These are phyloP conservation scores for Penicillium sp. DNA, from an alignment of 2,329 filamentous ascomycete species.

Conservation along the genomic window DNA sequence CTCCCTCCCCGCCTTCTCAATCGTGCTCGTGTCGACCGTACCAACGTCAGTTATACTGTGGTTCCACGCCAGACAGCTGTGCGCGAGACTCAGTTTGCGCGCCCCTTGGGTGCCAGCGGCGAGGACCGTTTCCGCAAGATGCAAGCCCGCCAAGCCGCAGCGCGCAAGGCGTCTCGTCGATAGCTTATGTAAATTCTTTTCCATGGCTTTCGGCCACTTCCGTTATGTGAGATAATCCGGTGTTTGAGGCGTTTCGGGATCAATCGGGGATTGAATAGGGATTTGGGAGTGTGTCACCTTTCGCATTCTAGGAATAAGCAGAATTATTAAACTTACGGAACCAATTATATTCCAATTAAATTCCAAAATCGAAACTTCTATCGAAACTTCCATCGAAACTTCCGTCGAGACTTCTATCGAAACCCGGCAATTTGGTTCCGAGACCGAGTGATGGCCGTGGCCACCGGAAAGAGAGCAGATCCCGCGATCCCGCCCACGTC, in stretches of 20 bases:
- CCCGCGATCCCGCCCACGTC: constrained; percentile 22
- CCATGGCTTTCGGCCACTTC: background rate
- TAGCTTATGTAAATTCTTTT: constrained; percentile 18
- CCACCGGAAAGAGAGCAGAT: constrained; percentile 20
- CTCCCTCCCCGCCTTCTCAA: constrained; percentile 55
- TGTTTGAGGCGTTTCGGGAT: constrained; percentile 23
- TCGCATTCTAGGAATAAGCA: constrained; percentile 9
- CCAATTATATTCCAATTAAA: background rate
- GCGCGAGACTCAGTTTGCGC: constrained; percentile 46
- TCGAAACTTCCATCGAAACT: too few species aligned
- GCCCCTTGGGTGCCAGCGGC: constrained; percentile 47
- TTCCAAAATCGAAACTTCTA: too few species aligned
- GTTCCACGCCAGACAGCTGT: constrained; percentile 58
- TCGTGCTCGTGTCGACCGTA: constrained; percentile 58
- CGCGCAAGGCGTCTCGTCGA: constrained; percentile 40
- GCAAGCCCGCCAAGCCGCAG: constrained; percentile 48
- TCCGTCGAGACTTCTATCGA: too few species aligned
- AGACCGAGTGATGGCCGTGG: constrained; percentile 12
- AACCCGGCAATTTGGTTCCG: constrained; percentile 6
- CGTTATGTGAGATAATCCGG: constrained; percentile 9
- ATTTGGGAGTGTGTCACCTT: constrained; percentile 11
- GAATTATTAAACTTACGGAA: background rate
- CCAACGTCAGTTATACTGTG: constrained; percentile 61
- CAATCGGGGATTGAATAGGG: constrained; percentile 18
- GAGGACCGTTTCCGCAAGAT: constrained; percentile 50